Evolutionary conservation across 352 stramenopile species (phyloP).

Genomic region (Phytophthora melonis): DNA sequence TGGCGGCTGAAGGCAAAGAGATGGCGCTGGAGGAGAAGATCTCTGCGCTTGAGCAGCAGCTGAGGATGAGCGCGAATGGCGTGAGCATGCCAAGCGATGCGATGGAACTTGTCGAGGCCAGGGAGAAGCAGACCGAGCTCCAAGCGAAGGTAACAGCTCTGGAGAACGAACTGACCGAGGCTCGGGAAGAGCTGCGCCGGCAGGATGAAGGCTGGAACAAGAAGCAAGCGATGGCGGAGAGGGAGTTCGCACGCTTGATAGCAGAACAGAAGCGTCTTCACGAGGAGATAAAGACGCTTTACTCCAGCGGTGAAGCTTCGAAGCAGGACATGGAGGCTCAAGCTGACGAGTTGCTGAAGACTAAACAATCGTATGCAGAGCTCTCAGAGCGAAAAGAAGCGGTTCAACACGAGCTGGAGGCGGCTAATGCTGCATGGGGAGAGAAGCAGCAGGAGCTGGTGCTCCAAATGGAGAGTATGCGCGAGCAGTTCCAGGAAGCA

Average conservation of each 20-base stretch:
- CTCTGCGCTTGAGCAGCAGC: slow-evolving; percentile 44
- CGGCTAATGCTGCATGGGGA: slow-evolving; percentile 40
- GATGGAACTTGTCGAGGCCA: slow-evolving; percentile 23
- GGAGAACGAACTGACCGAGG: slow-evolving; percentile 41
- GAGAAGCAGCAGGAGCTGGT: slow-evolving; percentile 50
- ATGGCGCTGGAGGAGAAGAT: slow-evolving; percentile 49
- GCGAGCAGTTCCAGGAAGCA: slow-evolving; percentile 52
- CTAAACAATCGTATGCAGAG: slow-evolving; percentile 34
- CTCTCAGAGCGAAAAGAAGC: slow-evolving; percentile 39
- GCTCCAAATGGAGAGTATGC: slow-evolving; percentile 50
- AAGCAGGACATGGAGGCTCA: slow-evolving; percentile 18
- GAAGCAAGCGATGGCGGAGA: slow-evolving; percentile 35
- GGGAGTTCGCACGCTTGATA: slow-evolving; percentile 26
- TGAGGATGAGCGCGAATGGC: slow-evolving; percentile 28
- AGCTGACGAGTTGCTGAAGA: slow-evolving; percentile 26
- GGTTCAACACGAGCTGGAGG: slow-evolving; percentile 39
- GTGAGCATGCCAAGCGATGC: slow-evolving; percentile 18
- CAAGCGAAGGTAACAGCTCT: slow-evolving; percentile 41
- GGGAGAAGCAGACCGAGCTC: slow-evolving; percentile 30
- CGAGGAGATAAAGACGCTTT: slow-evolving; percentile 28
- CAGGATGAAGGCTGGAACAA: slow-evolving; percentile 42
- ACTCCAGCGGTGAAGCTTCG: slow-evolving; percentile 15
- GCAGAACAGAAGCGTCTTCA: slow-evolving; percentile 28
- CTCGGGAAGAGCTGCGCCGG: slow-evolving; percentile 35
- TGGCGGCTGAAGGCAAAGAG: slow-evolving; percentile 53